Evolutionary conservation across 371 early-diverging fungal genomes (phyloP).

Genomic region (Lichtheimia corymbifera): DNA sequence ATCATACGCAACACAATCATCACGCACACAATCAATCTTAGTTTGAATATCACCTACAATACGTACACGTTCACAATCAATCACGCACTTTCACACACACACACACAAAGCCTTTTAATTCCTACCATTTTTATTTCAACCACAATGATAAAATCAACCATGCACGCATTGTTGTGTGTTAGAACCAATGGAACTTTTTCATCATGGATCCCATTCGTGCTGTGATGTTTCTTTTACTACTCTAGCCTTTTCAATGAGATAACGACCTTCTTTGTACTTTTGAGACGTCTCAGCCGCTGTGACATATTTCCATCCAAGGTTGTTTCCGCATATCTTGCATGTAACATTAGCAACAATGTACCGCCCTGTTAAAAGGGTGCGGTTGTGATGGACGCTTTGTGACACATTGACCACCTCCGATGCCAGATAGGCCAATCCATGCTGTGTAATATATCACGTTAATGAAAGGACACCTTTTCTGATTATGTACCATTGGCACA

Average conservation of each 20-base stretch:
- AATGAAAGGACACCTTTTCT: neutral
- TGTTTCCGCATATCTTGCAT: constrained; percentile 63
- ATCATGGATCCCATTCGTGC: too few species aligned
- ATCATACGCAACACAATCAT: too few species aligned
- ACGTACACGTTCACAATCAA: too few species aligned
- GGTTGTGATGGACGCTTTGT: constrained; percentile 62
- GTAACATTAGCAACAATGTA: constrained; percentile 76
- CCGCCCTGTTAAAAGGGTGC: constrained; percentile 75
- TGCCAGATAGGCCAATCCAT: constrained; percentile 71
- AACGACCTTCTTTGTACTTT: constrained; percentile 83
- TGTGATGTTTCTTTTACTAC: constrained; percentile 17
- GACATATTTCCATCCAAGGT: constrained; percentile 81
- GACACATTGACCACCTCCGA: constrained; percentile 61
- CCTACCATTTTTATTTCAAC: too few species aligned
- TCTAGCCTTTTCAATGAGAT: constrained; percentile 66
- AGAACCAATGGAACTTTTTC: too few species aligned
- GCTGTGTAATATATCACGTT: constrained; percentile 29
- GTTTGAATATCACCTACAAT: too few species aligned
- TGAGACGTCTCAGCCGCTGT: constrained; percentile 57
- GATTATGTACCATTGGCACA: neutral
- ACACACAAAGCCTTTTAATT: too few species aligned
- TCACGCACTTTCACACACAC: too few species aligned
- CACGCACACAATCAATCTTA: too few species aligned
- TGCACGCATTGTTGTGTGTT: too few species aligned
- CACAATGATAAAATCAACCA: too few species aligned